These are phyloP conservation scores for Pythium chondricola DNA, from an alignment of 352 stramenopile species.

Conservation along the genomic window DNA sequence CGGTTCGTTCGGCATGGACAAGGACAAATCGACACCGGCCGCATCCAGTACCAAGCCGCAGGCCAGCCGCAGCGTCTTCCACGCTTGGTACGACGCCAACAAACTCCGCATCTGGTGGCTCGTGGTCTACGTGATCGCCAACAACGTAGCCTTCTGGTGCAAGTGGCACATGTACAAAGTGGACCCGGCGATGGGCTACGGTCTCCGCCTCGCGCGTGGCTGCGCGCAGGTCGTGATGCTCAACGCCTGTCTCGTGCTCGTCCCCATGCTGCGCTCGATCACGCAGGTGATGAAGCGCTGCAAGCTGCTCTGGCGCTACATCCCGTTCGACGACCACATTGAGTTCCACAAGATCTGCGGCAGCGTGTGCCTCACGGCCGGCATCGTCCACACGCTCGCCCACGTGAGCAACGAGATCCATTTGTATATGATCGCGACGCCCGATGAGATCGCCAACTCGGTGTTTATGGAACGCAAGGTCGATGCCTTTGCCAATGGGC, in stretches of 20 bases:
- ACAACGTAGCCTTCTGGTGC: conserved; percentile 64
- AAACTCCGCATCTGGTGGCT: conserved; percentile 78
- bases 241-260: conserved; percentile 66
- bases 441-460: conserved; percentile 46
- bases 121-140: conserved; percentile 57
- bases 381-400: conserved; percentile 53
- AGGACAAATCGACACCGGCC: conserved; percentile 17
- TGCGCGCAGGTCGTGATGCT: conserved; percentile 76
- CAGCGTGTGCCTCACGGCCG: conserved; percentile 45
- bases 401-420: conserved; percentile 71
- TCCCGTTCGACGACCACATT: conserved; percentile 78
- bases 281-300: conserved; percentile 66
- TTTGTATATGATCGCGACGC: conserved; percentile 58
- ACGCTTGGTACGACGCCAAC: conserved; percentile 63
- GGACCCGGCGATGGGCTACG: conserved; percentile 69
- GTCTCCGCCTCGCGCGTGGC: conserved; percentile 58
- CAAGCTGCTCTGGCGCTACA: conserved; percentile 56
- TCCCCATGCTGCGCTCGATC: conserved; percentile 78
- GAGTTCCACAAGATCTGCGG: conserved; percentile 75
- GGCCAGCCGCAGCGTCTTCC: conserved; percentile 45
- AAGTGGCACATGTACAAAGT: conserved; percentile 73
- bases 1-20: conserved; percentile 44
- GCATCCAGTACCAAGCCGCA: conserved; percentile 23
- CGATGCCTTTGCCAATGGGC: conserved; percentile 33
- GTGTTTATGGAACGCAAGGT: conserved; percentile 58